Evolutionary conservation across 1,284 basidiomycete species (phyloP).

Genomic region (Meripilus lineatus): DNA sequence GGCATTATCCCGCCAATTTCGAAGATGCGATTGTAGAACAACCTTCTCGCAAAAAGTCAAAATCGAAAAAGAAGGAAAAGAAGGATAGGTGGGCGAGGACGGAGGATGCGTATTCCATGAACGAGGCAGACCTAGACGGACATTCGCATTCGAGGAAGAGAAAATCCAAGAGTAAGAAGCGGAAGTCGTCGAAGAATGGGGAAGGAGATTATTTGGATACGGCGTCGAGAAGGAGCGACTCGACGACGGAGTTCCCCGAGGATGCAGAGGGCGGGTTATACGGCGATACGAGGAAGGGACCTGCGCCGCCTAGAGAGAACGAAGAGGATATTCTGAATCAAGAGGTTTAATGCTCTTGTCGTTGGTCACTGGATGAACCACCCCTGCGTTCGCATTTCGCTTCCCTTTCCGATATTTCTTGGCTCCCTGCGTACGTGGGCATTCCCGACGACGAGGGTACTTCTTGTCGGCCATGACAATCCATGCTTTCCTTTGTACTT

Average conservation of each 20-base stretch:
- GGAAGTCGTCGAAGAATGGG: not conserved
- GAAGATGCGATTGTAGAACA: constrained; percentile 50
- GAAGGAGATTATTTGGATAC: constrained; percentile 35
- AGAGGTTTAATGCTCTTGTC: constrained; percentile 8
- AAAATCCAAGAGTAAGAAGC: constrained; percentile 31
- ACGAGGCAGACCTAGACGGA: constrained; percentile 41
- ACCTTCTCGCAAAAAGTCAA: constrained; percentile 36
- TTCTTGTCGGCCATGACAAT: too few relatives aligned
- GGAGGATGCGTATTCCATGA: constrained; percentile 68
- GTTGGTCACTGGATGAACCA: too few relatives aligned
- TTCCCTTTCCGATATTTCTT: too few relatives aligned
- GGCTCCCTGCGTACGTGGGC: too few relatives aligned
- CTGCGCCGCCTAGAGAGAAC: constrained; percentile 16
- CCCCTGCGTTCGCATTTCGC: too few relatives aligned
- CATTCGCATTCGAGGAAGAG: constrained; percentile 44
- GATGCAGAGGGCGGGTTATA: constrained; percentile 66
- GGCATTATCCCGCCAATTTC: constrained; percentile 82
- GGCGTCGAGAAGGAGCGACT: constrained; percentile 42
- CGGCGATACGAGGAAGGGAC: constrained; percentile 29
- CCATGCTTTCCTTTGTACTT: too few relatives aligned
- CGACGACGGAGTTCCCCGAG: constrained; percentile 60
- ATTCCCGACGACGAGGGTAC: too few relatives aligned
- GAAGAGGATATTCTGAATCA: constrained; percentile 41
- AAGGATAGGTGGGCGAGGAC: constrained; percentile 82
- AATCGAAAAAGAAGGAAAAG: constrained; percentile 66